Evolutionary conservation across 192 early-diverging fungal genomes (phyloP).

Genomic region (Umbelopsis sp.): DNA sequence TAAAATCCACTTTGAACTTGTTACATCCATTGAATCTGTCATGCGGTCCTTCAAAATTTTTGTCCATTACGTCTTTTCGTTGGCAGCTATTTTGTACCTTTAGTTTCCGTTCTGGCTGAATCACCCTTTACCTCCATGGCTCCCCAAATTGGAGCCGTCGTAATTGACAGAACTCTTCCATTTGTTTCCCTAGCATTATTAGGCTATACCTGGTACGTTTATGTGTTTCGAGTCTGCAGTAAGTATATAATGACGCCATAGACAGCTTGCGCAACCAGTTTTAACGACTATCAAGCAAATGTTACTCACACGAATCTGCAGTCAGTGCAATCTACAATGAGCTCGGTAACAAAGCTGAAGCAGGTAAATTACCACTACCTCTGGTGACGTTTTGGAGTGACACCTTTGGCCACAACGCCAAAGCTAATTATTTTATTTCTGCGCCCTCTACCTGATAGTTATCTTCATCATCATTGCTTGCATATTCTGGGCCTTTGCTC

Average conservation of each 20-base stretch:
- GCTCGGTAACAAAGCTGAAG: not conserved
- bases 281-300: not conserved
- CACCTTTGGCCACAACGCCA: not conserved
- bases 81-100: not conserved
- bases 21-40: not conserved
- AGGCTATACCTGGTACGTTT: conserved; percentile 38
- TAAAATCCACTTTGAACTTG: not conserved
- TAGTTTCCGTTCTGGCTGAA: not conserved
- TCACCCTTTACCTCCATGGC: not conserved
- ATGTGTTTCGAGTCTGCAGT: conserved; percentile 38
- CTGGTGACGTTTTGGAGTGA: not conserved
- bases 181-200: conserved; percentile 29
- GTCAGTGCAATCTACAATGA: not conserved
- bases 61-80: not conserved
- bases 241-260: not conserved
- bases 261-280: too few species aligned
- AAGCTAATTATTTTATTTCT: not conserved
- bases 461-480: conserved; percentile 28
- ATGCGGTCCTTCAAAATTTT: not conserved
- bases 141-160: conserved; percentile 11
- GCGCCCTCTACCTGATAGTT: not conserved
- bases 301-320: not conserved
- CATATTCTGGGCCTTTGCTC: conserved; percentile 17
- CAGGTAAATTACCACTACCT: not conserved
- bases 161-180: conserved; percentile 22